These are phyloP conservation scores for Uronychia binucleata DNA, from an alignment of 73 alveolate genomes.

Conservation along the genomic window DNA sequence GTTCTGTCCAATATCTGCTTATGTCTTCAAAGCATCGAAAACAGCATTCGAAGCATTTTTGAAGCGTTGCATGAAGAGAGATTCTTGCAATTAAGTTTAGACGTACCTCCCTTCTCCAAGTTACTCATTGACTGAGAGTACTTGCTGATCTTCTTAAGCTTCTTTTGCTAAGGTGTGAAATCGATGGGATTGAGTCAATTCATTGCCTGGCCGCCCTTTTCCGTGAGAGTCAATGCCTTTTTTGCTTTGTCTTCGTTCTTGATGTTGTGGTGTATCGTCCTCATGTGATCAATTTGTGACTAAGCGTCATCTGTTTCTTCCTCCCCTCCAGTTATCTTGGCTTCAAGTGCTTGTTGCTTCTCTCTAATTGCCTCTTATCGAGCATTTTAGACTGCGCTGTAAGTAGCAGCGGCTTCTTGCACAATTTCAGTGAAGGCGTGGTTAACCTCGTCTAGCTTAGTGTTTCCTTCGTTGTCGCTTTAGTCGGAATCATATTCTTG, in stretches of 20 bases:
- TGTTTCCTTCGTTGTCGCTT: background rate
- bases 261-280: background rate
- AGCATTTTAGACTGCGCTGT: background rate
- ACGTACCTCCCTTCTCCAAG: background rate
- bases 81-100: background rate
- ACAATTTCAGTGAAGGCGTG: background rate
- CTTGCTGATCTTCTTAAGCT: background rate
- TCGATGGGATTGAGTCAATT: background rate
- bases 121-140: background rate
- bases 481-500: background rate
- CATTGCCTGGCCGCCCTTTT: background rate
- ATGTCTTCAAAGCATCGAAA: background rate
- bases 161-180: background rate
- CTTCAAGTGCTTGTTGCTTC: background rate
- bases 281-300: background rate
- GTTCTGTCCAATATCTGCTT: background rate
- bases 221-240: background rate
- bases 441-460: background rate
- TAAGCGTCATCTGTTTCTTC: background rate
- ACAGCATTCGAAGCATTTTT: background rate
- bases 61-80: background rate
- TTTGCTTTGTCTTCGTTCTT: background rate
- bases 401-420: background rate
- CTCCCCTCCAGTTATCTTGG: background rate
- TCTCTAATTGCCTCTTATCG: background rate